Conservation (phyloP, 768 basidiomycete genomes). For the Hebeloma cylindrosporum region DNA sequence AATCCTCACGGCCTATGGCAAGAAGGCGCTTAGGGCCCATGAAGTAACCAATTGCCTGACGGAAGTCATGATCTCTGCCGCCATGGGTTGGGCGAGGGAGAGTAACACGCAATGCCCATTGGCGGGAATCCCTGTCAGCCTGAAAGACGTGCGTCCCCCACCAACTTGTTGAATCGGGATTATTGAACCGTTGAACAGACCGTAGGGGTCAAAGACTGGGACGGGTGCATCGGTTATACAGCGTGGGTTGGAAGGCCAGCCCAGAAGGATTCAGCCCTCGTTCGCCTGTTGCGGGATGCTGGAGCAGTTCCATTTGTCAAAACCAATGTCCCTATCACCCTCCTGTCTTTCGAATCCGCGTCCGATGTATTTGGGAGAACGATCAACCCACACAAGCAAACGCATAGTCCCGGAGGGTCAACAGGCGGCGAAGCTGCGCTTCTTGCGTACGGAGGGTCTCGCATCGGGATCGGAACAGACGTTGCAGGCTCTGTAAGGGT, state of each 20-base stretch:
- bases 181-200: slow-evolving; percentile 30
- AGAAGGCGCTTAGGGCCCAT: slow-evolving; percentile 49
- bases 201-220: slow-evolving; percentile 53
- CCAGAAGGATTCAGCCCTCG: slow-evolving; percentile 46
- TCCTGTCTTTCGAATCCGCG: slow-evolving; percentile 56
- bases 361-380: slow-evolving; percentile 62
- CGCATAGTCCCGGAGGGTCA: slow-evolving; percentile 62
- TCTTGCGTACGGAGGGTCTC: slow-evolving; percentile 57
- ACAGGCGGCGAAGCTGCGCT: slow-evolving; percentile 69
- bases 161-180: neutral
- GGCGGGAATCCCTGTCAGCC: slow-evolving; percentile 59
- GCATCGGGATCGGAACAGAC: slow-evolving; percentile 67
- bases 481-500: slow-evolving; percentile 68
- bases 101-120: slow-evolving; percentile 43
- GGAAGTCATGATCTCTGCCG: slow-evolving; percentile 51
- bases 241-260: slow-evolving; percentile 45
- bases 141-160: slow-evolving; percentile 47
- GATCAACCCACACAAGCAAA: slow-evolving; percentile 58
- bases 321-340: slow-evolving; percentile 61
- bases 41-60: slow-evolving; percentile 60
- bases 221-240: slow-evolving; percentile 61
- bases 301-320: slow-evolving; percentile 69
- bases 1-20: slow-evolving; percentile 45
- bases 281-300: slow-evolving; percentile 54
- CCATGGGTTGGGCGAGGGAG: slow-evolving; percentile 33